Evolutionary conservation across 352 stramenopile genomes (phyloP).

Genomic region (Plasmopara halstedii): DNA sequence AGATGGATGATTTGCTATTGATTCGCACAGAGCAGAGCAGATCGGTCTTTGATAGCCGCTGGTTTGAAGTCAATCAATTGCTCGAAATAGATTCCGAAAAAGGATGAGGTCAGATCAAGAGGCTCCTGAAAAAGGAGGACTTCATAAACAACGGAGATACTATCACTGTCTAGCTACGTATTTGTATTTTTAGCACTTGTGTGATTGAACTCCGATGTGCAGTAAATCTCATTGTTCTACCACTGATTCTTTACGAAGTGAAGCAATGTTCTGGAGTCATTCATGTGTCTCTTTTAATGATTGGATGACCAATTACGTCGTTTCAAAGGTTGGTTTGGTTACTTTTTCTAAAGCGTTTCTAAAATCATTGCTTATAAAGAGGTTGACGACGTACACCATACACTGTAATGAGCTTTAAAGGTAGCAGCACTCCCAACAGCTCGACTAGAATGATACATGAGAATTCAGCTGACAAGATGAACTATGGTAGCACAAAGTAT

Average conservation of each 20-base stretch:
- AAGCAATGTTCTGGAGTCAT: too few relatives aligned
- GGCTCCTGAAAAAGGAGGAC: neutral
- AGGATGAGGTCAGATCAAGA: conserved; percentile 5
- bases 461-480: conserved; percentile 15
- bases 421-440: conserved; percentile 10
- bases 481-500: conserved; percentile 44
- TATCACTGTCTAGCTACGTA: too few relatives aligned
- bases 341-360: conserved; percentile 11
- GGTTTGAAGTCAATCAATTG: neutral
- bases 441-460: conserved; percentile 18
- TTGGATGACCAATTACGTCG: too few relatives aligned
- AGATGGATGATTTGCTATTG: conserved; percentile 3
- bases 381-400: neutral
- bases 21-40: conserved; percentile 6
- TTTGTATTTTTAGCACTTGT: too few relatives aligned
- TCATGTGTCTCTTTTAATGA: too few relatives aligned
- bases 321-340: neutral
- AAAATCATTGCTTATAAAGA: conserved; percentile 3
- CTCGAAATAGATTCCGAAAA: conserved; percentile 11
- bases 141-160: too few relatives aligned
- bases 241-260: too few relatives aligned
- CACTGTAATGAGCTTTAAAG: conserved; percentile 17
- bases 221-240: too few relatives aligned
- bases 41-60: conserved; percentile 8
- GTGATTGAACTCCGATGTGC: too few relatives aligned